Conservation (phyloP, 164 flowering plant genomes). For the Amborella trichopoda region DNA sequence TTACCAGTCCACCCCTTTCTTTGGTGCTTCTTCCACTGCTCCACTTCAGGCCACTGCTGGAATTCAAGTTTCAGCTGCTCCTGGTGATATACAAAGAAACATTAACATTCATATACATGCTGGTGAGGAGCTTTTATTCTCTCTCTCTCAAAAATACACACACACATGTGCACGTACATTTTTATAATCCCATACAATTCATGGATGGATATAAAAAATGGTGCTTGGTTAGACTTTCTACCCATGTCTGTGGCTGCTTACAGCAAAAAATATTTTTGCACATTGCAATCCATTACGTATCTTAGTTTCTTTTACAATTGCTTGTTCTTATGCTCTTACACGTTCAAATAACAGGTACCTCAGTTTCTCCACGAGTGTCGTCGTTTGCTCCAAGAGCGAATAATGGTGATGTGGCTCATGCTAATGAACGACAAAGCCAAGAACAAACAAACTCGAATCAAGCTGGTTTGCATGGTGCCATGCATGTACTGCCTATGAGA, state of each 20-base stretch:
- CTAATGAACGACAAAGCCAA: conserved; percentile 3
- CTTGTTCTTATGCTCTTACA: background rate
- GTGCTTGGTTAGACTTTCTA: too few relatives aligned
- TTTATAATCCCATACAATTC: too few relatives aligned
- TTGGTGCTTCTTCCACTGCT: conserved; percentile 31
- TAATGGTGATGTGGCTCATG: conserved; percentile 14
- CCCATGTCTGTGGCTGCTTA: too few relatives aligned
- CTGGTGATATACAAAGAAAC: conserved; percentile 57
- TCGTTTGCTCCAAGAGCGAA: conserved; percentile 42
- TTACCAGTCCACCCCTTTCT: conserved; percentile 66
- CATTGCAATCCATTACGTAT: too few relatives aligned
- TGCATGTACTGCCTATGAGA: conserved; percentile 11
- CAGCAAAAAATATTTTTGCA: too few relatives aligned
- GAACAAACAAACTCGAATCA: conserved; percentile 8
- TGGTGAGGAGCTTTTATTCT: conserved; percentile 26
- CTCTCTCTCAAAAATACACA: too few relatives aligned
- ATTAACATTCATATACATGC: conserved; percentile 91
- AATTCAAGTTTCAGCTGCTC: conserved; percentile 38
- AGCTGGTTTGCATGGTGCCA: conserved; percentile 8
- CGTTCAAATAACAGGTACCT: conserved; percentile 20
- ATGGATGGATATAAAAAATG: too few relatives aligned
- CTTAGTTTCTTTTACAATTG: background rate
- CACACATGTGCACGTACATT: too few relatives aligned
- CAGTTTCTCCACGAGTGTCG: conserved; percentile 34
- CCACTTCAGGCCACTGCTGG: conserved; percentile 24